These are phyloP conservation scores for Staphylotrichum tortipilum DNA, from an alignment of 495 filamentous ascomycete species.

Conservation along the genomic window DNA sequence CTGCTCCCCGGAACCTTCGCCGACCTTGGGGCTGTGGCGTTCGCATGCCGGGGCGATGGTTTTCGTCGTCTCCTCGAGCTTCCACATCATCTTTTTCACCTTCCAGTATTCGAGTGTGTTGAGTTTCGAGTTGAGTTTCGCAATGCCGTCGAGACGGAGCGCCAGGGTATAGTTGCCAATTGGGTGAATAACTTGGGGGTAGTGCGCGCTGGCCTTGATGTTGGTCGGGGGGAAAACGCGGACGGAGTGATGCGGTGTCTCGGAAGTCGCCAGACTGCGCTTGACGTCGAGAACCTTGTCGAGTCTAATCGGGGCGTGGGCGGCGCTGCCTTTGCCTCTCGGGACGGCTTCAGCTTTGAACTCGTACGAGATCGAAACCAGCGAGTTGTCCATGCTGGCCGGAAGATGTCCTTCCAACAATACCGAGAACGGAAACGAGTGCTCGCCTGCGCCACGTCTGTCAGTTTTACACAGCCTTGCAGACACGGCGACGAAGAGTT, in stretches of 20 bases:
- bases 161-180: conserved; percentile 73
- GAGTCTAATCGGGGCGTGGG: conserved; percentile 43
- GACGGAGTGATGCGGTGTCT: conserved; percentile 65
- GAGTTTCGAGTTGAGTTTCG: conserved; percentile 49
- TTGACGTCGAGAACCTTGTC: conserved; percentile 58
- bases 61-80: conserved; percentile 76
- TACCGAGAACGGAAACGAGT: conserved; percentile 87
- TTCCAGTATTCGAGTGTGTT: conserved; percentile 63
- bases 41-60: conserved; percentile 74
- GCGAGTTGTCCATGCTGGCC: conserved; percentile 62
- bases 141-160: conserved; percentile 71
- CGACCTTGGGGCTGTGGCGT: conserved; percentile 63
- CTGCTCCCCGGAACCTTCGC: conserved; percentile 36
- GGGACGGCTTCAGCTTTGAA: conserved; percentile 70
- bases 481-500: too few relatives aligned
- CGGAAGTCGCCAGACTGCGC: conserved; percentile 56
- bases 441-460: conserved; percentile 36
- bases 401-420: conserved; percentile 81
- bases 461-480: too few relatives aligned
- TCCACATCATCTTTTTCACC: conserved; percentile 83
- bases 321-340: conserved; percentile 29
- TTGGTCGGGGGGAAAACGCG: conserved; percentile 96
- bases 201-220: conserved; percentile 70
- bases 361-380: conserved; percentile 70
- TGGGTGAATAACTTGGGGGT: conserved; percentile 77